Base-by-base conservation (phyloP, 805 yeast genomes). In the Candida krabiensis region DNA sequence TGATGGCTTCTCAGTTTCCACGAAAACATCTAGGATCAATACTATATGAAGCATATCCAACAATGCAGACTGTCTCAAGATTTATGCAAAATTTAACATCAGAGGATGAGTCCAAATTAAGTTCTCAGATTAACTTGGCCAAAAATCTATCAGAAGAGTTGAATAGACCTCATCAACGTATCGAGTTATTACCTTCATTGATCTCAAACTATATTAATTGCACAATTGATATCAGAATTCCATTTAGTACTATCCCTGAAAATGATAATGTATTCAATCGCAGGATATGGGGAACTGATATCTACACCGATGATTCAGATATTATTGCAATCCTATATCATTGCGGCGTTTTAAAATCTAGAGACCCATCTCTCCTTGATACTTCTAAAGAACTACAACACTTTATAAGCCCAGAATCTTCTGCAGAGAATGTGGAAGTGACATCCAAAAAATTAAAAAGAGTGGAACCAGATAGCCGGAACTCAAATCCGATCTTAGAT, bases 291-390 rank as follows among this genome's bases (percentile, higher is more conserved):
- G 99, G 99, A 2, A 76, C 90, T 2, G 96, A 90, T 30, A 69
- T 93, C 1, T 93, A 91, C 61, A 86, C 97, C 0, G 98, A 93
- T 61, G 99, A 91, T 60, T 84, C 96, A 1, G 96, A 91, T 59
- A 66, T 90, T 2, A 70, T 91, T 25, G 70, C 86, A 4, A 83
- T 81, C 0, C 64, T 91, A 35, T 74, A 78, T 45, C 98, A 93
- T 52, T 66, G 80, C 44, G 96, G 96, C 0, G 63, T 82, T 31
- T 69, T 81, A 40, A 60, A 72, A 37, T 57, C 70, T 9, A 57
- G 50, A 13, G 55, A 57, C 22, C 65, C 66, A n/a, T 40, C 51
- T 12, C 25, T 38, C 47, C n/a, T n/a, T n/a, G n/a, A n/a, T n/a
- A n/a, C n/a, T n/a, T n/a, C n/a, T n/a, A 9, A 13, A 14, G 44